Evolutionary conservation across 345 rosid genomes (phyloP).

Genomic region (Brassica rapa): DNA sequence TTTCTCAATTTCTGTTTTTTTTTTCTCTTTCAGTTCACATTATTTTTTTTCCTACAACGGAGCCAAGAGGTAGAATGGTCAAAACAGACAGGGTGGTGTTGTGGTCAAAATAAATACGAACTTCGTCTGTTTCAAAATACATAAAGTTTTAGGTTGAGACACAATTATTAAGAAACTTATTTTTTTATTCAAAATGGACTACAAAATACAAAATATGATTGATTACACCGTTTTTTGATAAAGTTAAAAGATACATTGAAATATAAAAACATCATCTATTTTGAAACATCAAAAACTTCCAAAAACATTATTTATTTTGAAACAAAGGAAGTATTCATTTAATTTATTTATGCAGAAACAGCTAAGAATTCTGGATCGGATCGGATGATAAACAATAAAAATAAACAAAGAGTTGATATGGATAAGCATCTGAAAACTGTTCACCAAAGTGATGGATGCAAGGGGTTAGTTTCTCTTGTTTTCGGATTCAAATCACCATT

Average conservation of each 20-base stretch:
- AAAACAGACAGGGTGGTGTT: constrained; percentile 8
- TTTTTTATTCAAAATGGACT: too few relatives aligned
- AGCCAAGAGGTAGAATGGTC: constrained; percentile 11
- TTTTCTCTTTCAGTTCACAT: neutral
- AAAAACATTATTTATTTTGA: too few relatives aligned
- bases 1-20: constrained; percentile 1
- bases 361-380: neutral
- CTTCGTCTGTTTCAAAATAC: too few relatives aligned
- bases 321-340: too few relatives aligned
- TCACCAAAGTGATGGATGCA: neutral
- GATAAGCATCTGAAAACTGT: constrained; percentile 1
- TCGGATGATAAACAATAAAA: neutral
- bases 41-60: too few relatives aligned
- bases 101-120: constrained; percentile 28
- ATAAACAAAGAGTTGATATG: neutral
- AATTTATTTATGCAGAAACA: neutral
- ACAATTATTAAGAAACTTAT: too few relatives aligned
- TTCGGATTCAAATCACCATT: neutral
- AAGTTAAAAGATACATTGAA: too few relatives aligned
- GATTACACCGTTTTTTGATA: too few relatives aligned
- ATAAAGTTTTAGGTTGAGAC: too few relatives aligned
- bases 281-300: too few relatives aligned
- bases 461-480: neutral
- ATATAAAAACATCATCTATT: too few relatives aligned
- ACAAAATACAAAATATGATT: too few relatives aligned